Percentiles rank a stretch among this genome's conserved stretches.
phyloP scores from a whole-genome alignment of 23 red algal genomes.

The Gracilaria gracilis region DNA sequence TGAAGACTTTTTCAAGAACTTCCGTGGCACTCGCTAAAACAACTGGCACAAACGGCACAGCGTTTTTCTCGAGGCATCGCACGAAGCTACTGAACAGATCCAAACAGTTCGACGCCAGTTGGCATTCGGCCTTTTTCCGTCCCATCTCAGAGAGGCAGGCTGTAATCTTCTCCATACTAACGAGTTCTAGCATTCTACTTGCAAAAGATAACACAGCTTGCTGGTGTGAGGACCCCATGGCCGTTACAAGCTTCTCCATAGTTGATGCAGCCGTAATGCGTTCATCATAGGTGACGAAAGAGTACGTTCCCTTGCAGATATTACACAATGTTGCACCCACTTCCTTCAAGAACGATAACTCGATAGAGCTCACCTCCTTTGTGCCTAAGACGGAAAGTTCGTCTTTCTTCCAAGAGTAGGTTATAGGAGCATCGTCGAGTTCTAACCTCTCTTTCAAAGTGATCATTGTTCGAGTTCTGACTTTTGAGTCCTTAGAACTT shows the following conservation, averaged over 20 bases:
- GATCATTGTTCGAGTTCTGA: constrained; percentile 2
- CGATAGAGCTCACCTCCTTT: not conserved
- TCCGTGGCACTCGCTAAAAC: constrained; percentile 13
- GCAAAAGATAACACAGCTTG: constrained; percentile 11
- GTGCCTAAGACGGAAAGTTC: not conserved
- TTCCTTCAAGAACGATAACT: constrained; percentile 7
- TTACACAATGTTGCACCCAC: not conserved
- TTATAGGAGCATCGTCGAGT: not conserved
- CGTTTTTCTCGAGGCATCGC: constrained; percentile 18
- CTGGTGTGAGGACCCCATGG: not conserved
- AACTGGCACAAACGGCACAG: constrained; percentile 30
- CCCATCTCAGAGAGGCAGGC: not conserved
- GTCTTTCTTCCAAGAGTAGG: constrained; percentile 15
- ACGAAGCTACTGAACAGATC: constrained; percentile 2
- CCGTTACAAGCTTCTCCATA: not conserved
- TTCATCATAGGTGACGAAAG: not conserved
- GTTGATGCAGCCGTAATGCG: not conserved
- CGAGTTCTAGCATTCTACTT: not conserved
- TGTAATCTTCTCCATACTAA: not conserved
- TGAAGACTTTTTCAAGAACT: constrained; percentile 29
- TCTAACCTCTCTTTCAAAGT: not conserved
- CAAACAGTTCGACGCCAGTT: not conserved
- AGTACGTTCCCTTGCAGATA: not conserved
- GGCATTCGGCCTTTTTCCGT: not conserved
- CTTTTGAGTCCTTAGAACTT: not conserved